Evolutionary conservation across 1,139 yeast species (phyloP), one percentile per base, ranked within the genome.

Genomic region (Schwanniomyces etchellsii): DNA sequence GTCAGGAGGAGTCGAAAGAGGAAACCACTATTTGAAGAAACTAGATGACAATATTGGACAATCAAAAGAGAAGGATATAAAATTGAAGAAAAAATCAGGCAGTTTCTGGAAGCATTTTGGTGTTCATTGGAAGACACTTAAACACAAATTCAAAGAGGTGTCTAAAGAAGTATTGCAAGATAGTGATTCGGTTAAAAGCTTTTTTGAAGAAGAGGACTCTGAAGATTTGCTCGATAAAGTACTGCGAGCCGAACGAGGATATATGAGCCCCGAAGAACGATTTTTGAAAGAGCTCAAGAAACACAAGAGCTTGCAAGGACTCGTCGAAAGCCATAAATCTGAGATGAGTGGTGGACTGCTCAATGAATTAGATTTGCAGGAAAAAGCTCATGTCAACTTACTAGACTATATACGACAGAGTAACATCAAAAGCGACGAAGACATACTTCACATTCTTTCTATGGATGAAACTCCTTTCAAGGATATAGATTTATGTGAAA

Each of bases 161-260:
- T 60, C 74, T 3, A 73, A 70, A 41, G 69, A 63, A 24, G 64
- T 61, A 6, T 57, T 68, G 31, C 50, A 52, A 14, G 55, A 62
- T 12, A 69, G 68, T 45, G 72, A 64, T 37, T 48, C 53, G 1
- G 53, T 66, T 2, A 66, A 59, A 14, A 71, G 67, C 25, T 46
- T 71, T 10, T 73, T 73, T 42, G 59, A 55, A 13, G 61, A 59
- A 20, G 45, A 55, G 16, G 69, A 62, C 33, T 43, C 47, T 24
- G 62, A 54, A 32, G 51, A 46, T 14, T 48, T 53, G 10, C 35
- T 55, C 18, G 65, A 59, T 20, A 43, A 47, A 27, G 34, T 55
- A 16, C 42, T 49, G 4, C 43, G 45, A 21, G 29, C 37, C 15
- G 38, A 43, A 35, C 49, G 45, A 35, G 55, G 54, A 9, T 47